phyloP scores from a whole-genome alignment of 257 asterid species.

The Scutellaria galericulata region DNA sequence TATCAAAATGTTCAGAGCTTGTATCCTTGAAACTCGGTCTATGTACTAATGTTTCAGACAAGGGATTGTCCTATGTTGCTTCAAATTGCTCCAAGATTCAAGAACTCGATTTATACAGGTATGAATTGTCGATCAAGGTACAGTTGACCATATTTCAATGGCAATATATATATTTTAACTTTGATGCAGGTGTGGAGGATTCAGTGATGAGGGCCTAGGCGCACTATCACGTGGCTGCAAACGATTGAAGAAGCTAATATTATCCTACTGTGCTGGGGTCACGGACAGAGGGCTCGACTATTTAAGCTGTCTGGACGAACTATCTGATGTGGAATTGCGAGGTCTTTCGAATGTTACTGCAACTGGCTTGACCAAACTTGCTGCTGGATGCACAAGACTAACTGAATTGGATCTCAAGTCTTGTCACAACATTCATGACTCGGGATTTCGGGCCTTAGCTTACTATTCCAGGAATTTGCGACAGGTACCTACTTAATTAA shows the following conservation, averaged over 20 bases:
- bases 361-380: conserved; percentile 62
- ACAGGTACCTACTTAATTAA: conserved; percentile 51
- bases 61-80: conserved; percentile 64
- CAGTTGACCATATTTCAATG: not conserved
- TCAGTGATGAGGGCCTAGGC: conserved; percentile 66
- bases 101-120: conserved; percentile 84
- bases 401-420: conserved; percentile 66
- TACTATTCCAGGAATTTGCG: conserved; percentile 65
- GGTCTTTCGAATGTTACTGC: conserved; percentile 55
- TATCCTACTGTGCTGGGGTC: conserved; percentile 62
- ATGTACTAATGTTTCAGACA: conserved; percentile 61
- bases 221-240: conserved; percentile 65
- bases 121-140: not conserved
- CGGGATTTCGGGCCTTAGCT: conserved; percentile 76
- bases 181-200: conserved; percentile 57
- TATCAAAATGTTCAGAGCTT: conserved; percentile 65
- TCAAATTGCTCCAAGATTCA: conserved; percentile 54
- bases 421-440: conserved; percentile 57
- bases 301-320: conserved; percentile 51
- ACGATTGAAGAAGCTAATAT: conserved; percentile 56
- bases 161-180: conserved; percentile 12
- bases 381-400: conserved; percentile 67
- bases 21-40: conserved; percentile 68
- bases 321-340: conserved; percentile 61
- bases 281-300: conserved; percentile 60